Conservation (phyloP, 345 rosid genomes). For the Clausena lansium region DNA sequence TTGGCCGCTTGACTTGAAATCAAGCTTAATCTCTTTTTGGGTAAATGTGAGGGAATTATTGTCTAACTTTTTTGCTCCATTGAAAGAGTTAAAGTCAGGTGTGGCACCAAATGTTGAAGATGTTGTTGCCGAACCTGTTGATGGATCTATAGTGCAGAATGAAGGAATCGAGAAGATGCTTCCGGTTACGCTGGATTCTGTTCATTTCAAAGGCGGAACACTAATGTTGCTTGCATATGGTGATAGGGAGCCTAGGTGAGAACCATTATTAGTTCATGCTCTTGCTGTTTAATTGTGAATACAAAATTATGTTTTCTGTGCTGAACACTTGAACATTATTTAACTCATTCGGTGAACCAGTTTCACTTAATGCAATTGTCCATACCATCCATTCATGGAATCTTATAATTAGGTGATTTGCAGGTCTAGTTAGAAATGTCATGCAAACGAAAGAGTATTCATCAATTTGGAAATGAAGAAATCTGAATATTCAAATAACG, state of each 20-base stretch:
- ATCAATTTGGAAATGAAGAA: no score
- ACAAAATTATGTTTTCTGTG: neutral
- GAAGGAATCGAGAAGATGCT: constrained; percentile 62
- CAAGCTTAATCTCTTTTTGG: constrained; percentile 29
- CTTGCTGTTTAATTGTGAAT: neutral
- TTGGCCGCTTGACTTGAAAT: constrained; percentile 28
- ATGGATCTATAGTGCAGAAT: constrained; percentile 51
- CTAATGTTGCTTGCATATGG: constrained; percentile 84
- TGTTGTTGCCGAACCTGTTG: constrained; percentile 57
- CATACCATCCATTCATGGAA: neutral
- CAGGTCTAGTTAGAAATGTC: neutral
- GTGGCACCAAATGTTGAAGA: constrained; percentile 52
- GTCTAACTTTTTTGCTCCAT: constrained; percentile 27
- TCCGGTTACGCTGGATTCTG: constrained; percentile 86
- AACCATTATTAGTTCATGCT: neutral
- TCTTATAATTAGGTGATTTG: neutral
- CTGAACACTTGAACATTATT: neutral
- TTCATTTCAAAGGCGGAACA: constrained; percentile 83
- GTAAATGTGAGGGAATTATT: constrained; percentile 37
- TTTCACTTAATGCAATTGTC: neutral
- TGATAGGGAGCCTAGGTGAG: constrained; percentile 88
- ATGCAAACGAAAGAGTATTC: neutral
- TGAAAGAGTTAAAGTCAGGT: constrained; percentile 47
- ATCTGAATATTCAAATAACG: no score
- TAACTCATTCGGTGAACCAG: neutral